Conservation (phyloP, 2,329 filamentous ascomycete genomes). For the Ophiognomonia clavigignenti-juglandacearum region DNA sequence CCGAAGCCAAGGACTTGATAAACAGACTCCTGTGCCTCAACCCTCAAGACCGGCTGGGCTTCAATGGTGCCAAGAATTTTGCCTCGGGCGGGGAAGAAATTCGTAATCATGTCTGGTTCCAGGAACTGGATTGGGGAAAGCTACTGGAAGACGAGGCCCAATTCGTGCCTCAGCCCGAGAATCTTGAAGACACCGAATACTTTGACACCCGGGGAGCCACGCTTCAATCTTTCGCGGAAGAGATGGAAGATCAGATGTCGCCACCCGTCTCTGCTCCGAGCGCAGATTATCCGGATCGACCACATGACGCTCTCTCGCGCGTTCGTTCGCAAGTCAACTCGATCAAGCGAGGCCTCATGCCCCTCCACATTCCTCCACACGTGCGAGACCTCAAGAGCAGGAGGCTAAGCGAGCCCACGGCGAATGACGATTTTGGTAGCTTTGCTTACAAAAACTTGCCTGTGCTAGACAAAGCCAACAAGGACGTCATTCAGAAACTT, state of each 20-base stretch:
- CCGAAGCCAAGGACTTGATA: constrained; percentile 89
- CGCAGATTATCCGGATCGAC: constrained; percentile 78
- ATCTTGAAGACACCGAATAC: constrained; percentile 96
- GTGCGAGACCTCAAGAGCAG: constrained; percentile 86
- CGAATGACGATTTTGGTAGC: constrained; percentile 87
- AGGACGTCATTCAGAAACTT: constrained; percentile 95
- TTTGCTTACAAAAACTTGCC: constrained; percentile 98
- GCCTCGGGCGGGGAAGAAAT: constrained; percentile 86
- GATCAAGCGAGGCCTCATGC: constrained; percentile 88
- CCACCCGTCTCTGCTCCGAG: constrained; percentile 66
- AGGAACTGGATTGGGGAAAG: constrained; percentile 81
- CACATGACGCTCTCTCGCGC: constrained; percentile 88
- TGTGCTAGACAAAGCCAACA: constrained; percentile 95
- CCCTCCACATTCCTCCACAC: constrained; percentile 91
- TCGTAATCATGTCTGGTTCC: constrained; percentile 83
- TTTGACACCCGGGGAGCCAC: constrained; percentile 91
- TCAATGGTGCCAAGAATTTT: constrained; percentile 79
- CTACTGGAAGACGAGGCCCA: constrained; percentile 93
- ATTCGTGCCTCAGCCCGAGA: constrained; percentile 87
- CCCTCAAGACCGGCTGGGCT: constrained; percentile 74
- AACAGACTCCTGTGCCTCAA: constrained; percentile 86
- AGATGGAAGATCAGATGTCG: constrained; percentile 84
- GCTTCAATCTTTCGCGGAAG: constrained; percentile 85
- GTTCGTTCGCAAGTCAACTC: constrained; percentile 83
- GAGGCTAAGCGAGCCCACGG: constrained; percentile 83